Evolutionary conservation across 2,329 filamentous ascomycete genomes (phyloP).

Genomic region (Trichothecium roseum): DNA sequence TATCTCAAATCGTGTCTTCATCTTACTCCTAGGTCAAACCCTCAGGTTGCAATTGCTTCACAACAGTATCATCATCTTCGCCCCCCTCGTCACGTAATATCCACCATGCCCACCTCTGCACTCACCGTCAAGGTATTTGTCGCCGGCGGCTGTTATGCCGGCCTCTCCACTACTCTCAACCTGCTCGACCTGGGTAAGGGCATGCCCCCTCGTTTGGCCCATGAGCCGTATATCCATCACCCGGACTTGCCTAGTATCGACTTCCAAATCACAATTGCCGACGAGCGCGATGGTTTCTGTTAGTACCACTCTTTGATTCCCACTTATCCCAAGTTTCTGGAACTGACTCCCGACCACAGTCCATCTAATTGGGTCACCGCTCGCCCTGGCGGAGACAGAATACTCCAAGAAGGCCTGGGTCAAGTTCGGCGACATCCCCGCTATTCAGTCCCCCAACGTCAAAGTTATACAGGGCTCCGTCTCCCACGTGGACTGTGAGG

Average conservation of each 20-base stretch:
- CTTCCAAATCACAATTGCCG: constrained; percentile 62
- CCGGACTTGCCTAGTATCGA: constrained; percentile 35
- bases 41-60: background rate
- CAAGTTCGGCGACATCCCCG: constrained; percentile 55
- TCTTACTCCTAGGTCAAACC: no score
- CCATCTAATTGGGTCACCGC: constrained; percentile 66
- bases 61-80: background rate
- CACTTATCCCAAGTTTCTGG: no score
- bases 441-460: constrained; percentile 52
- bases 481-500: constrained; percentile 44
- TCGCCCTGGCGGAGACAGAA: constrained; percentile 54
- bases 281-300: constrained; percentile 81
- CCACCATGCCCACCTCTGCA: no score
- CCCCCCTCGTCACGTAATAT: background rate
- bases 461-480: constrained; percentile 57
- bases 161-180: constrained; percentile 56
- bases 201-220: constrained; percentile 33
- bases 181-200: constrained; percentile 56
- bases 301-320: constrained; percentile 19
- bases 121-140: constrained; percentile 46
- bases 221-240: constrained; percentile 26
- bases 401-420: constrained; percentile 63
- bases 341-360: constrained; percentile 31
- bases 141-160: constrained; percentile 63
- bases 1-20: no score